Percentiles rank a stretch among this genome's conserved stretches.
phyloP scores from a whole-genome alignment of 495 filamentous ascomycete genomes.

The Aspergillus heteromorphus region DNA sequence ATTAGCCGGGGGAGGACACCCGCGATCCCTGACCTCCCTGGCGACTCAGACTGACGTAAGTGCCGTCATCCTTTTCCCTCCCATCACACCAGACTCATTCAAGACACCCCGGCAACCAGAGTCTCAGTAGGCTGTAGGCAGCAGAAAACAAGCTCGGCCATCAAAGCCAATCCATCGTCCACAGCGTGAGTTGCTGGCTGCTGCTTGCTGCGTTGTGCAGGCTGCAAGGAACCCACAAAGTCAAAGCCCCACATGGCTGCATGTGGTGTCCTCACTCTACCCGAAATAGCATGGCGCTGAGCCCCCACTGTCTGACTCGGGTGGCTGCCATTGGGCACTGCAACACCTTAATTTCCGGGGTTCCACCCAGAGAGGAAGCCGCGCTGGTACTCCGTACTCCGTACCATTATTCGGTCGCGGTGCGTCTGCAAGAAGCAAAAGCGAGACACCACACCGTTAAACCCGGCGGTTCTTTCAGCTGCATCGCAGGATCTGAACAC shows the following conservation, averaged over 20 bases:
- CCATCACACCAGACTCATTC: too few species aligned
- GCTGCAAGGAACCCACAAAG: slow-evolving; percentile 1
- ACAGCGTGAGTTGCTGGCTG: background rate
- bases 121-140: too few species aligned
- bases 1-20: background rate
- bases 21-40: background rate
- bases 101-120: too few species aligned
- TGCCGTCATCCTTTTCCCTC: too few species aligned
- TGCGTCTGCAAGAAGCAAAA: too few species aligned
- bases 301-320: background rate
- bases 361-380: background rate
- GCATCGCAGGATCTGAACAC: background rate
- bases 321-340: background rate
- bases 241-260: background rate
- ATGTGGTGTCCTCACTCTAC: background rate
- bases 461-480: too few species aligned
- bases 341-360: slow-evolving; percentile 2
- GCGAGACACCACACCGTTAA: too few species aligned
- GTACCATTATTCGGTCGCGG: background rate
- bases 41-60: too few species aligned
- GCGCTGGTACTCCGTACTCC: too few species aligned
- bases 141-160: too few species aligned
- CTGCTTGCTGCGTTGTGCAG: background rate
- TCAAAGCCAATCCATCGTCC: background rate
- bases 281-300: background rate